Conservation (phyloP, 306 rosid genomes). For the Malus sieversii region DNA sequence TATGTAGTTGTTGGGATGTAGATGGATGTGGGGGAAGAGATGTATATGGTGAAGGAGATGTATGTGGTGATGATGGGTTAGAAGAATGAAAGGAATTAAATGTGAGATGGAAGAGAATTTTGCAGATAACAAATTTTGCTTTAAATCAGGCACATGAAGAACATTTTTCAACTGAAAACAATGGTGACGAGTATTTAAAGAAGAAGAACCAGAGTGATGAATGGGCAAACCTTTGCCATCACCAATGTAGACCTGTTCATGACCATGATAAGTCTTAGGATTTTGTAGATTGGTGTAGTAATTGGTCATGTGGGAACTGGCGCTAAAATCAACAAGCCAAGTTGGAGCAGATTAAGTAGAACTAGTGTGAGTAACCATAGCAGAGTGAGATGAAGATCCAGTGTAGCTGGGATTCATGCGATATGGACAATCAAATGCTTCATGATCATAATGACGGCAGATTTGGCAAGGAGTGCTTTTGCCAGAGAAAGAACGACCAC, state of each 20-base stretch:
- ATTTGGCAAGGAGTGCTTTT: accelerated
- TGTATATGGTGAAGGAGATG: no score
- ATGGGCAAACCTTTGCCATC: not conserved
- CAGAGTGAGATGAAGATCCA: no score
- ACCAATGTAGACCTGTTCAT: not conserved
- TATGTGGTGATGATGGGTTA: no score
- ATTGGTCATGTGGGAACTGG: not conserved
- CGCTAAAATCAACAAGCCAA: not conserved
- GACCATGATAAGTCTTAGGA: not conserved
- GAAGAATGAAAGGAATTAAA: no score
- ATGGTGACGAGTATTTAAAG: accelerated
- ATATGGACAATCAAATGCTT: not conserved
- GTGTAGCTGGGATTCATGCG: not conserved
- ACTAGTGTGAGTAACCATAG: no score
- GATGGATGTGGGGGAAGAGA: no score
- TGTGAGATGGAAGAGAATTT: not conserved
- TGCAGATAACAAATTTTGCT: not conserved
- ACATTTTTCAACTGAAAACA: no score
- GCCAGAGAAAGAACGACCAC: not conserved
- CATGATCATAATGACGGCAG: not conserved
- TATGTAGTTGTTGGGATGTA: no score
- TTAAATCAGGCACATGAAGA: not conserved
- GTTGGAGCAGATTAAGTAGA: accelerated
- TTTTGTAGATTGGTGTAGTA: accelerated
- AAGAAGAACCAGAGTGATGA: not conserved